A percentile compares a stretch with the other conserved stretches of the same genome.
These are phyloP conservation scores for Saccharomyces kudriavzevii DNA, from an alignment of 805 yeast species.

Conservation along the genomic window DNA sequence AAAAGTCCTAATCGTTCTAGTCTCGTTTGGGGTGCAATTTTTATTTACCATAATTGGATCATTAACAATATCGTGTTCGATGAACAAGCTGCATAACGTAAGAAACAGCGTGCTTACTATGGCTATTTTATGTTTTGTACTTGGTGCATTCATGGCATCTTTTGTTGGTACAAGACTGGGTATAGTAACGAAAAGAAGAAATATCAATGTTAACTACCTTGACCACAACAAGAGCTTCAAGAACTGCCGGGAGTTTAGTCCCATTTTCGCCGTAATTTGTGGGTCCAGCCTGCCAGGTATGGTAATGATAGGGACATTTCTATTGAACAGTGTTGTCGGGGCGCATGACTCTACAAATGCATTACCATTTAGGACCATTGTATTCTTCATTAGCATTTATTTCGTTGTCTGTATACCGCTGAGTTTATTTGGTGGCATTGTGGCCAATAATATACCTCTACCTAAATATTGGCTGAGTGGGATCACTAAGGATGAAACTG, in stretches of 20 bases:
- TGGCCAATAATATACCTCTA: conserved; percentile 7
- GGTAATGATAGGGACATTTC: conserved; percentile 42
- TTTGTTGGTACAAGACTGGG: conserved; percentile 54
- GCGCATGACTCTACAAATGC: conserved; percentile 67
- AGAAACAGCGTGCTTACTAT: conserved; percentile 60
- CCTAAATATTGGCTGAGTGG: neutral
- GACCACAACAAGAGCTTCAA: conserved; percentile 1
- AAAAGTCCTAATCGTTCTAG: conserved; percentile 44
- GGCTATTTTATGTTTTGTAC: conserved; percentile 50
- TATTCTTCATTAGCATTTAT: conserved; percentile 51
- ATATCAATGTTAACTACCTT: neutral
- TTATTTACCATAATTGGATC: conserved; percentile 58
- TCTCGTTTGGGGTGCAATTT: conserved; percentile 71
- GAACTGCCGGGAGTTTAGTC: conserved; percentile 1
- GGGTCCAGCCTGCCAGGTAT: conserved; percentile 43
- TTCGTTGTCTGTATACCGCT: conserved; percentile 65
- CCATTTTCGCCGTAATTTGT: conserved; percentile 34
- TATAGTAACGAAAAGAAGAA: conserved; percentile 2
- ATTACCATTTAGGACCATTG: conserved; percentile 68
- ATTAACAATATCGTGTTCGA: conserved; percentile 47
- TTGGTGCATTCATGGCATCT: conserved; percentile 71
- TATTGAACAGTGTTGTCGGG: conserved; percentile 66
- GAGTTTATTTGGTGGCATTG: conserved; percentile 59
- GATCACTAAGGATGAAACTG: conserved; percentile 1
- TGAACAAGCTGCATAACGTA: conserved; percentile 53